These are phyloP conservation scores for Aspergillus baeticus DNA, from an alignment of 495 filamentous ascomycete species.

Conservation along the genomic window DNA sequence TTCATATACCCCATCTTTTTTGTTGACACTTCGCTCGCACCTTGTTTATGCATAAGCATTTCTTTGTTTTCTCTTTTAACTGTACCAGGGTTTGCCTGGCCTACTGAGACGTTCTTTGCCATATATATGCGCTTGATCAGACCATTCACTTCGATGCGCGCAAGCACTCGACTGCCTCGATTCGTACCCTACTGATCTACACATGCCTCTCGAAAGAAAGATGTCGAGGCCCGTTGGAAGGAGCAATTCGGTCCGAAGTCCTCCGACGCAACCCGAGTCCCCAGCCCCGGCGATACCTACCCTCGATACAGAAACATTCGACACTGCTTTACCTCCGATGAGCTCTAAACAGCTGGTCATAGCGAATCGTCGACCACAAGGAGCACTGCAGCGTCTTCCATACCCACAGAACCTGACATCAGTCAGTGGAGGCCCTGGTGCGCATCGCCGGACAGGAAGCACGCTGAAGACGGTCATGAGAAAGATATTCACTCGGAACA, in stretches of 20 bases:
- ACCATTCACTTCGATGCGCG: constrained; percentile 1
- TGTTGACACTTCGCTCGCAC: constrained; percentile 8
- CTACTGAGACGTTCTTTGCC: not conserved
- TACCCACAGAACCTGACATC: constrained; percentile 20
- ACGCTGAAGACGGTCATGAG: constrained; percentile 49
- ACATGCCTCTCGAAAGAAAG: not conserved
- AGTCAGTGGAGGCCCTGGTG: constrained; percentile 26
- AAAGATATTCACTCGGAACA: constrained; percentile 45
- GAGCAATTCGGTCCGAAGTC: constrained; percentile 9
- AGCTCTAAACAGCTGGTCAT: constrained; percentile 23
- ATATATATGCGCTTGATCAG: not conserved
- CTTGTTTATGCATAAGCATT: not conserved
- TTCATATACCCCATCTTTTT: constrained; percentile 3
- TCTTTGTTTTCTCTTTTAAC: not conserved
- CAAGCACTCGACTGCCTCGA: not conserved
- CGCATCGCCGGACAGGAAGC: constrained; percentile 44
- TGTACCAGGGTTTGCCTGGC: not conserved
- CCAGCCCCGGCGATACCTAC: not conserved
- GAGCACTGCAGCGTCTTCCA: constrained; percentile 11
- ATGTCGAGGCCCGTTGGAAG: constrained; percentile 13
- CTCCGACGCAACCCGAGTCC: constrained; percentile 2
- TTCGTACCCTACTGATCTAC: not conserved
- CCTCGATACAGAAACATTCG: constrained; percentile 1
- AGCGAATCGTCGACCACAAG: constrained; percentile 10
- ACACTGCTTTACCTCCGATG: constrained; percentile 24